phyloP scores from a whole-genome alignment of 1,139 yeast genomes.

The Nakaseomyces uthaithaninus region DNA sequence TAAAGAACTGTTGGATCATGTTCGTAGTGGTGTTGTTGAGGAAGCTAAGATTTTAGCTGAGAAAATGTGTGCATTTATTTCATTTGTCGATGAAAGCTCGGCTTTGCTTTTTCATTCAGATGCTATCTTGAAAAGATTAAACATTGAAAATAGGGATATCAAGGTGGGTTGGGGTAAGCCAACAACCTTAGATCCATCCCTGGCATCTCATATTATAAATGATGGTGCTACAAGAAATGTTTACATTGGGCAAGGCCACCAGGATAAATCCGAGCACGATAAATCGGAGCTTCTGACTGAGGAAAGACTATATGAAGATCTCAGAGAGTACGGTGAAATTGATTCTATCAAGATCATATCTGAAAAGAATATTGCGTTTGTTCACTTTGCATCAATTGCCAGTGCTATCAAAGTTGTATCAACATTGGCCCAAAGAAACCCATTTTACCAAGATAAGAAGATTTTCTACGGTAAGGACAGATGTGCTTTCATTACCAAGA shows the following conservation, averaged over 20 bases:
- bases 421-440: constrained; percentile 47
- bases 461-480: constrained; percentile 85
- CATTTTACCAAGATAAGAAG: constrained; percentile 53
- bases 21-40: constrained; percentile 85
- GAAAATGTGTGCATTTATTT: constrained; percentile 46
- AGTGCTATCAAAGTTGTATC: constrained; percentile 81
- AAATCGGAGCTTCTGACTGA: constrained; percentile 30
- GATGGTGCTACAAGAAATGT: constrained; percentile 92
- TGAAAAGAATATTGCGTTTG: constrained; percentile 76
- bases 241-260: constrained; percentile 52
- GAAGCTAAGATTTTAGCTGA: constrained; percentile 48
- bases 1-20: constrained; percentile 78
- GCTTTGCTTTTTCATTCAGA: constrained; percentile 54
- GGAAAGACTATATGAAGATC: constrained; percentile 54
- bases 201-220: constrained; percentile 64
- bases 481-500: constrained; percentile 75
- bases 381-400: constrained; percentile 76
- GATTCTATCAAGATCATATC: constrained; percentile 70
- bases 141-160: constrained; percentile 46
- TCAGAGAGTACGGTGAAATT: constrained; percentile 68
- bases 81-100: constrained; percentile 44
- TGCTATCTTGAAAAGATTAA: constrained; percentile 43
- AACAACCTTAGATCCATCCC: constrained; percentile 57
- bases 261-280: constrained; percentile 10
- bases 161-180: constrained; percentile 78